Conservation (phyloP, 352 stramenopile genomes). For the Globisporangium irregulare region DNA sequence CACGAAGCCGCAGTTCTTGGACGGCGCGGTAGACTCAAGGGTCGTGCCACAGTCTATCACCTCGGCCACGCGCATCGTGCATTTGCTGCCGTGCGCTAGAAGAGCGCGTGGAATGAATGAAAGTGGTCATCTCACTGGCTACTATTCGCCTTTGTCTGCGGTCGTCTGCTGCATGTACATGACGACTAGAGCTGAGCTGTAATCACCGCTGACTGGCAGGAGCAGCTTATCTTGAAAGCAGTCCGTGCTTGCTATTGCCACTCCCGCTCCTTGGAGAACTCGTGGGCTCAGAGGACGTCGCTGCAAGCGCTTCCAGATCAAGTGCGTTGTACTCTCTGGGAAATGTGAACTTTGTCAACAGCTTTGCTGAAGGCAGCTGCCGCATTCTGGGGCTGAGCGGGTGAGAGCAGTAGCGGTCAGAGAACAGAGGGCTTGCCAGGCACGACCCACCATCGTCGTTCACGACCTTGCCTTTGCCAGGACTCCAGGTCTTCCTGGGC, state of each 20-base stretch:
- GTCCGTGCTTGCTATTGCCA: background rate
- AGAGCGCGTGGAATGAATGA: slow-evolving; percentile 36
- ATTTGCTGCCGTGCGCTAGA: slow-evolving; percentile 87
- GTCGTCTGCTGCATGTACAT: background rate
- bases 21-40: slow-evolving; percentile 69
- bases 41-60: slow-evolving; percentile 95
- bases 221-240: background rate
- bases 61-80: slow-evolving; percentile 91
- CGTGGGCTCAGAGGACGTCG: slow-evolving; percentile 19
- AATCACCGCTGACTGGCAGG: background rate
- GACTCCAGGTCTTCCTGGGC: slow-evolving; percentile 7
- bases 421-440: background rate
- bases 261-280: slow-evolving; percentile 20
- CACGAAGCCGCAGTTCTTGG: slow-evolving; percentile 89
- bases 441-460: background rate
- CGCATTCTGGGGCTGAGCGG: background rate
- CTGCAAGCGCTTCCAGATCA: slow-evolving; percentile 30
- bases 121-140: too few relatives aligned
- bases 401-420: background rate
- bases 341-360: slow-evolving; percentile 5
- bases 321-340: slow-evolving; percentile 21
- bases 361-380: background rate
- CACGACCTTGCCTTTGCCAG: background rate
- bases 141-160: background rate
- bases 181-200: background rate